A percentile compares a stretch with the other conserved stretches of the same genome.
Conservation (phyloP, 306 rosid genomes). For the Inga laurina region DNA sequence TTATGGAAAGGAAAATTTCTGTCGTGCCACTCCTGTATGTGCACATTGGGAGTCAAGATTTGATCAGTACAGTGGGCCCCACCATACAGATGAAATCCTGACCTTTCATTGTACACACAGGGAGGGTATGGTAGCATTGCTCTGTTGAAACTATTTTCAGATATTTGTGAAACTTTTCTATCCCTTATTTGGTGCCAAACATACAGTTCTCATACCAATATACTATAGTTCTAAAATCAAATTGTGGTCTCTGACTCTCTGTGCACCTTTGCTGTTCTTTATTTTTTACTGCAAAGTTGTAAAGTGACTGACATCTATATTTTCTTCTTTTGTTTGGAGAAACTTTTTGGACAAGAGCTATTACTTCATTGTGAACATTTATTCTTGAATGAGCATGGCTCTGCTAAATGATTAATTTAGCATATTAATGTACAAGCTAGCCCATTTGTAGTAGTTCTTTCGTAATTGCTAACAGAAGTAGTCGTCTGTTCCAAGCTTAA, state of each 20-base stretch:
- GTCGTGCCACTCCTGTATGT: background rate
- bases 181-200: background rate
- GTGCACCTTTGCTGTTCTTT: background rate
- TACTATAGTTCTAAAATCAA: background rate
- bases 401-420: background rate
- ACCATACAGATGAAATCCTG: background rate
- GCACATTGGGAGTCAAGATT: background rate
- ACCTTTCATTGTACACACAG: background rate
- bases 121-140: background rate
- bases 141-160: background rate
- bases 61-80: background rate
- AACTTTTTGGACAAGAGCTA: background rate
- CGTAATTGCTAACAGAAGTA: constrained; percentile 9
- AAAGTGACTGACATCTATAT: background rate
- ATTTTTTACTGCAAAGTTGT: background rate
- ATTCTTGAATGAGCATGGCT: background rate
- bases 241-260: background rate
- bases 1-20: background rate
- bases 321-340: background rate
- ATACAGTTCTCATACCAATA: background rate
- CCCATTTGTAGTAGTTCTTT: background rate
- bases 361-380: background rate
- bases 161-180: background rate
- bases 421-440: background rate
- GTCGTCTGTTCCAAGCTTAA: constrained; percentile 24